Conservation (phyloP, 1,284 basidiomycete species). For the Melampsora americana region DNA sequence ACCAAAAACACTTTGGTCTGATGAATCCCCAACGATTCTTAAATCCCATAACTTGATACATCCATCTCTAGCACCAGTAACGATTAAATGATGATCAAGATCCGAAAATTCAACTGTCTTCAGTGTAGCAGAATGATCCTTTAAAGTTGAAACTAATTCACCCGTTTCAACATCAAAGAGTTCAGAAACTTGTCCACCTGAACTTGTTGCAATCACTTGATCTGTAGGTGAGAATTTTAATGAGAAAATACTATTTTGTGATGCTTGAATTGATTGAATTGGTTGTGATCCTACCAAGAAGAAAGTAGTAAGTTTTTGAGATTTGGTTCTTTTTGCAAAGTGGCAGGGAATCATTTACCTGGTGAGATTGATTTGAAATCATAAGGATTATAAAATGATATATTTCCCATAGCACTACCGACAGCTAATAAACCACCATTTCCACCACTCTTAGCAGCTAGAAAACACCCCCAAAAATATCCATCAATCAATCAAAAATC, state of each 20-base stretch:
- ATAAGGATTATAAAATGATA: conserved; percentile 14
- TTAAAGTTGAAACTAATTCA: conserved; percentile 9
- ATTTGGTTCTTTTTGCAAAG: not conserved
- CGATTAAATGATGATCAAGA: conserved; percentile 16
- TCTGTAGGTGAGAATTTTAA: conserved; percentile 25
- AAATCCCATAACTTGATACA: conserved; percentile 42
- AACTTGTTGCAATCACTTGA: conserved; percentile 22
- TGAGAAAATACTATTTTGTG: conserved; percentile 27
- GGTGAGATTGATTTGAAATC: not conserved
- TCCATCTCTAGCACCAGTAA: conserved; percentile 24
- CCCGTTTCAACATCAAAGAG: conserved; percentile 36
- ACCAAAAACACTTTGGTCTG: conserved; percentile 8
- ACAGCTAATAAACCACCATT: conserved; percentile 19
- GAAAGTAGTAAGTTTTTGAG: not conserved
- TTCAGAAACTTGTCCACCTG: conserved; percentile 27
- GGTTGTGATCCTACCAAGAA: conserved; percentile 12
- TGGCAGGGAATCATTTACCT: no score
- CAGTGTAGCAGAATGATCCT: conserved; percentile 23
- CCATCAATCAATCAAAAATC: not conserved
- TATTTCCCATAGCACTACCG: conserved; percentile 24
- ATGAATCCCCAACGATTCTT: conserved; percentile 6
- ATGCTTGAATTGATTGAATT: not conserved
- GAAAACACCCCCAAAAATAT: not conserved
- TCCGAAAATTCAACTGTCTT: conserved; percentile 36
- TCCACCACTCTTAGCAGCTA: conserved; percentile 25